Evolutionary conservation across 768 basidiomycete genomes (phyloP).

Genomic region (Amyloporia xantha): DNA sequence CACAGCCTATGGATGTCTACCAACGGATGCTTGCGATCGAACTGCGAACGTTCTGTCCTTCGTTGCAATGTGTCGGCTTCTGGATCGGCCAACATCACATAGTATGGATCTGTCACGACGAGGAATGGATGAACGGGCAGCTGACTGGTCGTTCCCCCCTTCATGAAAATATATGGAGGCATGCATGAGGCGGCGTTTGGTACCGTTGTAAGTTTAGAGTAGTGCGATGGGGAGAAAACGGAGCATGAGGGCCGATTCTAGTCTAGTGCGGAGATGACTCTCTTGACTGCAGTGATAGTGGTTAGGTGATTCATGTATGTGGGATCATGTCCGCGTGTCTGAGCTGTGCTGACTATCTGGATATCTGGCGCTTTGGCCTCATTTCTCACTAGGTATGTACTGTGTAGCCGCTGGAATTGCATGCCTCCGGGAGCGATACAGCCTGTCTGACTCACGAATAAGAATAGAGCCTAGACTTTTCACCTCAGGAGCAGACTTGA

Average conservation of each 20-base stretch:
- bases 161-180: constrained; percentile 15
- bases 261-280: constrained; percentile 3
- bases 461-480: too few species aligned
- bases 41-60: constrained; percentile 31
- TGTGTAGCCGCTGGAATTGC: too few species aligned
- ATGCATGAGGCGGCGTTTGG: neutral
- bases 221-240: neutral
- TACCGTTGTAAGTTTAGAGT: neutral
- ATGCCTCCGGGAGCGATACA: neutral
- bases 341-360: constrained; percentile 2
- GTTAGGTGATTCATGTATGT: constrained; percentile 2
- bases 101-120: constrained; percentile 19
- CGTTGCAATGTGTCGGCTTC: constrained; percentile 28
- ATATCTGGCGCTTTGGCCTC: neutral
- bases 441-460: constrained; percentile 3
- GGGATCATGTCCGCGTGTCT: neutral
- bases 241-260: constrained; percentile 4
- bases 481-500: too few species aligned
- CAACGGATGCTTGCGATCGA: constrained; percentile 35
- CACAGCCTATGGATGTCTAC: constrained; percentile 22
- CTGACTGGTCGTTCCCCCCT: constrained; percentile 6
- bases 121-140: constrained; percentile 15
- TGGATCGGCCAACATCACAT: constrained; percentile 23
- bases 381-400: neutral
- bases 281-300: neutral